Base-by-base conservation (phyloP, 352 stramenopile genomes). In the Elongisporangium senticosum region DNA sequence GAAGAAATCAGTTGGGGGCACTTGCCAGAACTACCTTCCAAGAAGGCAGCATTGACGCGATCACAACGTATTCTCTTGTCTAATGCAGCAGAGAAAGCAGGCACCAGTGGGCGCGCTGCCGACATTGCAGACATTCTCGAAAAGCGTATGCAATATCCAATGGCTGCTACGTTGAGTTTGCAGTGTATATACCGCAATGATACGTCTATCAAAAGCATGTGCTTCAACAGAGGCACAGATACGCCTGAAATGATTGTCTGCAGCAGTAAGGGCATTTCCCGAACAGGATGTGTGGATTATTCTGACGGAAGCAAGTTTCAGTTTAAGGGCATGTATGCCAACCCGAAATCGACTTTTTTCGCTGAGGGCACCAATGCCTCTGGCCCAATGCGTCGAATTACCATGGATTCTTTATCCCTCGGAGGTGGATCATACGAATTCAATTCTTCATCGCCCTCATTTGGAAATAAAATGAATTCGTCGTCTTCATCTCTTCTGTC, bases 181-280 rank as follows among this genome's bases (percentile, higher is more conserved):
- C 71, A 86, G 7, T 87, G 79, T 26, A 86, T 92, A 40, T 94
- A 95, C 61, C 68, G 79, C 21, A 89, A 79, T 50, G 82, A 95
- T 26, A 89, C 83, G 4, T 85, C 81, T 22, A 90, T 95, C 55
- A 92, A 91, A 71, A 81, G 73, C 23, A 85, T 95, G 58, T 91
- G 83, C 53, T 87, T 93, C 49, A 95, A 95, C 59, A 71, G 56
- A 26, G 71, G 82, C 14, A 76, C 66, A 0, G 77, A 86, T 3
- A 66, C 72, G 43, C 51, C 74, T 0, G 84, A 91, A 68, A 72
- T 93, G 57, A 82, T 87, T 49, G 61, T 91, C 19, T 93, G 82
- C 50, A 86, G 76, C 37, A 90, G 68, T 55, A 90, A 90, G 58
- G 82, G 78, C 1, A 90, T 93, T 21, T 87, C 77, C 23, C 72